phyloP scores from a whole-genome alignment of 2,329 filamentous ascomycete genomes.

The Lachnellula occidentalis region DNA sequence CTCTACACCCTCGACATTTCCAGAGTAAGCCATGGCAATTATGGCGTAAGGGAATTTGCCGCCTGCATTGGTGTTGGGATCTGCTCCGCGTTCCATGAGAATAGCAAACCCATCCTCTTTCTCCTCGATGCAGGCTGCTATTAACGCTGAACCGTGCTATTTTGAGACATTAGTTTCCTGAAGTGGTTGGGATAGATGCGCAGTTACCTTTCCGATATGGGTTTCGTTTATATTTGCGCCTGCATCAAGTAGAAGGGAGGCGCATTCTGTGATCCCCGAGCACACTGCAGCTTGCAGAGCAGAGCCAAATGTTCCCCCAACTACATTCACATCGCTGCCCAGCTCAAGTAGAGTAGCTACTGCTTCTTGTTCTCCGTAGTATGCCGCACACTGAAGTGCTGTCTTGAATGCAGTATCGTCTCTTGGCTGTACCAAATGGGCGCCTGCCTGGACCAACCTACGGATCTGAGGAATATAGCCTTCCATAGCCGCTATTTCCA shows the following conservation, averaged over 20 bases:
- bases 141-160: background rate
- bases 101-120: background rate
- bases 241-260: background rate
- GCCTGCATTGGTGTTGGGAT: background rate
- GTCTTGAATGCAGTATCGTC: background rate
- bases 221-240: background rate
- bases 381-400: background rate
- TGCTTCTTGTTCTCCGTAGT: background rate
- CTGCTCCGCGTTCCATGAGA: background rate
- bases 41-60: background rate
- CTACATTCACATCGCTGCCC: slow-evolving; percentile 3
- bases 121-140: background rate
- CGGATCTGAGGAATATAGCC: background rate
- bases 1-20: background rate
- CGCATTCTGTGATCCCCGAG: background rate
- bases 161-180: background rate
- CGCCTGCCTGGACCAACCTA: background rate
- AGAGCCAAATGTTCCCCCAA: background rate
- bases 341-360: background rate
- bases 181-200: background rate
- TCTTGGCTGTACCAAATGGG: background rate
- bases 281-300: slow-evolving; percentile 3
- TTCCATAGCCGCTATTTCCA: background rate
- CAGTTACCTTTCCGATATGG: background rate
- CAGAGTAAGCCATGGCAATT: background rate